Evolutionary conservation across 257 asterid species (phyloP), one percentile per base, ranked within the genome.

Genomic region (Salvia miltiorrhiza): DNA sequence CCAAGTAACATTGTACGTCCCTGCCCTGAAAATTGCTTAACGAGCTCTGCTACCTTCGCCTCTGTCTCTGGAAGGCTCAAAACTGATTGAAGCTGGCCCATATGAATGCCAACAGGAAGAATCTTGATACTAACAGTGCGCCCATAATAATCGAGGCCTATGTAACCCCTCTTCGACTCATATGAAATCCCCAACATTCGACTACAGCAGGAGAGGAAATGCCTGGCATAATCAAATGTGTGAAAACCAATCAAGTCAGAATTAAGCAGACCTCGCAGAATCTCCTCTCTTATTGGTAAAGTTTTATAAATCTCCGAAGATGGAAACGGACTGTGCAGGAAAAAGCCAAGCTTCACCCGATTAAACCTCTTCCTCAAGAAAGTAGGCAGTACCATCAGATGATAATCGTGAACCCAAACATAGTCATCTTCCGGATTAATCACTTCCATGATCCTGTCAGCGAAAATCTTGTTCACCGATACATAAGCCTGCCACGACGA

Each of bases 331-430:
- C 97, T 90, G 48, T 90, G 97, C 3, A 90, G 86, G 75, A 90
- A 90, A 63, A 90, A 90, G 4, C 97, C 97, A 1, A 90, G 94
- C 82, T 90, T 90, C 26, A 88, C 96, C 40, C 96, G 80, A 47
- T 90, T 90, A 73, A 90, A 90, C 78, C 97, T 78, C 83, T 90
- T 90, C 77, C 97, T 82, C 86, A 90, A 75, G 88, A 90, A 90
- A 63, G 97, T 84, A 19, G 97, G 97, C 23, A 90, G 75, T 4
- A 90, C 92, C 96, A 90, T 90, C 26, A 90, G 73, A 78, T 90
- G 97, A 76, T 90, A 90, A 73, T 90, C 97, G 65, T 90, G 96
- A 55, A 90, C 75, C 97, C 97, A 90, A 7, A 90, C 97, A 69
- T 75, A 90, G 71, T 90, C 97, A 45, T 90, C 97, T 60, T 90